A percentile compares a stretch with the other conserved stretches of the same genome.
These are phyloP conservation scores for Neurospora sp. DNA, from an alignment of 495 filamentous ascomycete genomes.

Conservation along the genomic window DNA sequence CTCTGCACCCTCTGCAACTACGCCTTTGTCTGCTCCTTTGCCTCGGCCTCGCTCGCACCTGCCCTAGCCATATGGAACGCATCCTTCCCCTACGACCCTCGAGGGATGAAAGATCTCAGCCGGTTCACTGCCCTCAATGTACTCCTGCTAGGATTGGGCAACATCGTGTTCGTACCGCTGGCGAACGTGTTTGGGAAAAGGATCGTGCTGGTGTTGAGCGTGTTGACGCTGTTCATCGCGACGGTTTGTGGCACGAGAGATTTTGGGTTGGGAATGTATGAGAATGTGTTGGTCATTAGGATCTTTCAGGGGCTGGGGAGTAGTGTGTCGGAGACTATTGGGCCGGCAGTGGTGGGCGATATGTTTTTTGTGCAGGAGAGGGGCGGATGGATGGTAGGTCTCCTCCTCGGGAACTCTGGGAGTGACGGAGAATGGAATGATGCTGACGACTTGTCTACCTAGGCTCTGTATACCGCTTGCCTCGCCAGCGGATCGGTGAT, in stretches of 20 bases:
- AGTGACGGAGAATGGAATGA: neutral
- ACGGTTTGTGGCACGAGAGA: constrained; percentile 35
- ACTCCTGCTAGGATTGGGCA: constrained; percentile 16
- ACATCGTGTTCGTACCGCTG: constrained; percentile 44
- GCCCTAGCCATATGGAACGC: constrained; percentile 20
- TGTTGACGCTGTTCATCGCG: constrained; percentile 32
- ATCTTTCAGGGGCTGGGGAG: constrained; percentile 45
- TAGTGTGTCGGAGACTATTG: constrained; percentile 43
- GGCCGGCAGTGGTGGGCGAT: constrained; percentile 43
- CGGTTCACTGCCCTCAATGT: constrained; percentile 21
- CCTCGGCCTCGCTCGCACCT: constrained; percentile 15
- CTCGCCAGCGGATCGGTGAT: constrained; percentile 40
- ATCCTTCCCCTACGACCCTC: constrained; percentile 10
- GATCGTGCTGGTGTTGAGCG: constrained; percentile 40
- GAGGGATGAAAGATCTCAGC: constrained; percentile 10
- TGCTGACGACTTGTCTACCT: neutral
- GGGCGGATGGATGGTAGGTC: constrained; percentile 35
- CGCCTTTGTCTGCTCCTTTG: constrained; percentile 20
- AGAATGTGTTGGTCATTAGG: constrained; percentile 32
- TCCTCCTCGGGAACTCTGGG: neutral
- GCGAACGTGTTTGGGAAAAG: constrained; percentile 47
- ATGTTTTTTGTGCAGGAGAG: constrained; percentile 44
- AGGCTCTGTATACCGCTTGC: constrained; percentile 42
- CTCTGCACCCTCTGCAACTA: constrained; percentile 14
- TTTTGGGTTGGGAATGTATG: neutral